Percentiles rank a stretch among this genome's conserved stretches.
Conservation (phyloP, 768 basidiomycete genomes). For the Leucocoprinus sp. region DNA sequence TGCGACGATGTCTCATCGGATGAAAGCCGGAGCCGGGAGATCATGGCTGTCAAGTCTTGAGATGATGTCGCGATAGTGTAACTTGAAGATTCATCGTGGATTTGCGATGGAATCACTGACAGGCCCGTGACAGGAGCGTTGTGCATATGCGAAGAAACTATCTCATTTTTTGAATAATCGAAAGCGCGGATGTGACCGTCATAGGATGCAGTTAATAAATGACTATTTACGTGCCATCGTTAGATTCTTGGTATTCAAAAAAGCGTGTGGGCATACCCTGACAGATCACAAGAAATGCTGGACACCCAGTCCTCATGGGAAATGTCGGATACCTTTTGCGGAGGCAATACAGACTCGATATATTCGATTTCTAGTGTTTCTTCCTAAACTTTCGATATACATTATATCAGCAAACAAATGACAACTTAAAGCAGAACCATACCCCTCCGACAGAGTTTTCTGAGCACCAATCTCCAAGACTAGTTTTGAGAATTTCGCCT, state of each 20-base stretch:
- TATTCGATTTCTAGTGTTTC: constrained; percentile 91
- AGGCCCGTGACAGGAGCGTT: constrained; percentile 61
- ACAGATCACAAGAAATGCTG: constrained; percentile 53
- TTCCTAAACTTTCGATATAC: constrained; percentile 40
- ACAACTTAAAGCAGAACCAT: constrained; percentile 14
- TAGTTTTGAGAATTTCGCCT: constrained; percentile 70
- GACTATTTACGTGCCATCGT: constrained; percentile 28
- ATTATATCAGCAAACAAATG: background rate
- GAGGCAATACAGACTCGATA: constrained; percentile 82
- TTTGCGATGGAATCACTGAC: constrained; percentile 38
- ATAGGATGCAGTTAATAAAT: constrained; percentile 74
- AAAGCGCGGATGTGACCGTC: constrained; percentile 72
- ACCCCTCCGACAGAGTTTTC: constrained; percentile 70
- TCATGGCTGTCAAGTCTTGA: constrained; percentile 68
- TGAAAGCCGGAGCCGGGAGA: constrained; percentile 32
- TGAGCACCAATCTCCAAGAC: constrained; percentile 65
- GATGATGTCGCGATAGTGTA: constrained; percentile 59
- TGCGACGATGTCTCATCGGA: constrained; percentile 13
- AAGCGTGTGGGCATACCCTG: constrained; percentile 32
- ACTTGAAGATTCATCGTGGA: constrained; percentile 19
- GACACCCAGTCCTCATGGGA: constrained; percentile 96
- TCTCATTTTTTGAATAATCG: constrained; percentile 54
- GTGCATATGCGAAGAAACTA: constrained; percentile 45
- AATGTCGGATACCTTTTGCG: constrained; percentile 68
- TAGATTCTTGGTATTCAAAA: constrained; percentile 6